A percentile compares a stretch with the other conserved stretches of the same genome.
Evolutionary conservation across 192 early-diverging fungal genomes (phyloP).

Genomic region (Backusella westeae): DNA sequence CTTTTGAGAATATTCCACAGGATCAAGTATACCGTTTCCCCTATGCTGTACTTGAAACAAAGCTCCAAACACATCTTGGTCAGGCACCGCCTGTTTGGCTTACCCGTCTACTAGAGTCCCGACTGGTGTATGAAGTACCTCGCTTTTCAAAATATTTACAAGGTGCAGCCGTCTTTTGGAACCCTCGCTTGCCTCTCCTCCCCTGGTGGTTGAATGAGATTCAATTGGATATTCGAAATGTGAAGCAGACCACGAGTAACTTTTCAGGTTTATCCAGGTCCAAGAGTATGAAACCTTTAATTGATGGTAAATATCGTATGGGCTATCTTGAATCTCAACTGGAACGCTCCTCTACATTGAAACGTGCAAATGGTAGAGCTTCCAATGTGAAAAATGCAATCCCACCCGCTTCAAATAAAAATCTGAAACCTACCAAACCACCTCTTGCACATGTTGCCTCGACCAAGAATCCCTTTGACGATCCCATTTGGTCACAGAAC

Average conservation of each 20-base stretch:
- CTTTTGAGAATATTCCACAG: conserved; percentile 79
- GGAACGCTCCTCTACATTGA: conserved; percentile 20
- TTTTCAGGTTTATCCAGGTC: conserved; percentile 50
- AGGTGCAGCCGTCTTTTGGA: conserved; percentile 42
- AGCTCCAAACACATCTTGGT: conserved; percentile 81
- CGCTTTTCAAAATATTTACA: conserved; percentile 49
- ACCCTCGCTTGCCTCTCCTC: conserved; percentile 37
- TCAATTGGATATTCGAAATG: conserved; percentile 65
- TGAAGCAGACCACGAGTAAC: conserved; percentile 58
- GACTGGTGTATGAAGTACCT: conserved; percentile 44
- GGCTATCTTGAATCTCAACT: conserved; percentile 36
- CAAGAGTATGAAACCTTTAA: conserved; percentile 37
- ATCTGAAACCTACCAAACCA: not conserved
- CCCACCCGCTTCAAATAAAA: not conserved
- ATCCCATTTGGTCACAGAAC: conserved; percentile 26
- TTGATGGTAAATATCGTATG: conserved; percentile 36
- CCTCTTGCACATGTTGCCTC: not conserved
- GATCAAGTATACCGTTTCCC: conserved; percentile 67
- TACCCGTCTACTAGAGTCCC: conserved; percentile 59
- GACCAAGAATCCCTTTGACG: conserved; percentile 20
- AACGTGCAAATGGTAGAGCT: not conserved
- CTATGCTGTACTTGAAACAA: conserved; percentile 87
- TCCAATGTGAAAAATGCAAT: not conserved
- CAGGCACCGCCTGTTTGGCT: conserved; percentile 81
- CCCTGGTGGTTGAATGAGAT: conserved; percentile 48